Conservation (phyloP, 1,139 yeast species). For the Nakaseomyces sp. region DNA sequence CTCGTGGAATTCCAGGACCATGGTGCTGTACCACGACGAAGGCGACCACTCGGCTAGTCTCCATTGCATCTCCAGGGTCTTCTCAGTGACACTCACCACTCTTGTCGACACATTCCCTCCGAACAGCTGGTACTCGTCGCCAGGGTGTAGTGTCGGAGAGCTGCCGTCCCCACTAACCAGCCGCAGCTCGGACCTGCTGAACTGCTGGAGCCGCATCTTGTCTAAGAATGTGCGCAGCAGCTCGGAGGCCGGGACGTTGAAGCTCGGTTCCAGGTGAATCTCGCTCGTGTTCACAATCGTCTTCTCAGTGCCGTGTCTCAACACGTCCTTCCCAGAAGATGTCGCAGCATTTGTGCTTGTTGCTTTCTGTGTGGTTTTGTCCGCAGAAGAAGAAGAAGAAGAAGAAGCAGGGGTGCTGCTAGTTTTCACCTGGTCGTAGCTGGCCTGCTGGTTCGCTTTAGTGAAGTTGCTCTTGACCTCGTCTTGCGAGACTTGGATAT, state of each 20-base stretch:
- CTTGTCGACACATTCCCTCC: conserved; percentile 85
- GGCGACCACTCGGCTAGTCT: conserved; percentile 68
- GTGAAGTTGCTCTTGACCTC: conserved; percentile 63
- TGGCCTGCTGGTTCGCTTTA: conserved; percentile 48
- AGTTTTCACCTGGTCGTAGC: conserved; percentile 16
- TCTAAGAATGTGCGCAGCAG: conserved; percentile 68
- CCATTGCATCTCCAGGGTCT: conserved; percentile 66
- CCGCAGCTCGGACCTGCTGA: conserved; percentile 35
- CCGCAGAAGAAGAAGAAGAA: too few relatives aligned
- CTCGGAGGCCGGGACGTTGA: conserved; percentile 83
- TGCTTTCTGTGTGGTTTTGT: too few relatives aligned
- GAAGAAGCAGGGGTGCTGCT: too few relatives aligned
- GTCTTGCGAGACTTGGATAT: conserved; percentile 70
- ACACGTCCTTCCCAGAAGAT: conserved; percentile 15
- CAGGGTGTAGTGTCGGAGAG: conserved; percentile 35
- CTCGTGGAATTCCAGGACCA: conserved; percentile 51
- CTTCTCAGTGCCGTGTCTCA: conserved; percentile 21
- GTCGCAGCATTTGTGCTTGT: conserved; percentile 12
- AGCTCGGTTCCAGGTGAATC: conserved; percentile 66
- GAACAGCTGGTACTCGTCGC: conserved; percentile 60
- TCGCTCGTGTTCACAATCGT: conserved; percentile 57
- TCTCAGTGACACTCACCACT: conserved; percentile 41
- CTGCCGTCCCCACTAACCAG: conserved; percentile 9
- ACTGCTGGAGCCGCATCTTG: conserved; percentile 68
- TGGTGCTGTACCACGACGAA: conserved; percentile 66